These are phyloP conservation scores for Primulina huaijiensis DNA, from an alignment of 257 asterid species.

Conservation along the genomic window DNA sequence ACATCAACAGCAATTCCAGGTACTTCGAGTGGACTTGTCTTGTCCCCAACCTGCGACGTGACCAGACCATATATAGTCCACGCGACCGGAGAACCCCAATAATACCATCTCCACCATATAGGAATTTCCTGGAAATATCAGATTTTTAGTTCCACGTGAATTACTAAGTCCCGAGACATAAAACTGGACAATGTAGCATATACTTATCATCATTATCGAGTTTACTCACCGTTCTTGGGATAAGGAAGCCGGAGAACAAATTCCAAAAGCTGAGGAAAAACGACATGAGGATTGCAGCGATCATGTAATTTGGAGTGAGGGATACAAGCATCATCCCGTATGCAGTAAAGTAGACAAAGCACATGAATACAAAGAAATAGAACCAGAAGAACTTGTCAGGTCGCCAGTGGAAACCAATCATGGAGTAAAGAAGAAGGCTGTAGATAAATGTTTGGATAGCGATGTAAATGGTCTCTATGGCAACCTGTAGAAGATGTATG, in stretches of 20 bases:
- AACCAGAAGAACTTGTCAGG: conserved; percentile 48
- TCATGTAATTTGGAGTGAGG: conserved; percentile 70
- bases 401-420: conserved; percentile 54
- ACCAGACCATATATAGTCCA: conserved; percentile 87
- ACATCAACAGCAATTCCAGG: conserved; percentile 39
- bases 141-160: neutral
- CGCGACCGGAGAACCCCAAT: conserved; percentile 81
- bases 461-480: conserved; percentile 58
- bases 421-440: conserved; percentile 46
- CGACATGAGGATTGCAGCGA: conserved; percentile 78
- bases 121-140: conserved; percentile 57
- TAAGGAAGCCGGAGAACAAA: conserved; percentile 70
- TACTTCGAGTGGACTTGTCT: conserved; percentile 26
- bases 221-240: conserved; percentile 65
- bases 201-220: neutral
- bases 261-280: conserved; percentile 94
- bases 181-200: neutral
- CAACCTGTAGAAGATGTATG: conserved; percentile 47
- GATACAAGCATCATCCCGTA: conserved; percentile 67
- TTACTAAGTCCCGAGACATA: too few relatives aligned
- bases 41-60: conserved; percentile 71
- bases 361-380: conserved; percentile 47
- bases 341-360: conserved; percentile 47
- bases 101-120: conserved; percentile 92
- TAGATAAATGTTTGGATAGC: conserved; percentile 46